Base-by-base conservation (phyloP, 2,329 filamentous ascomycete species). In the Alternaria brassicicola region DNA sequence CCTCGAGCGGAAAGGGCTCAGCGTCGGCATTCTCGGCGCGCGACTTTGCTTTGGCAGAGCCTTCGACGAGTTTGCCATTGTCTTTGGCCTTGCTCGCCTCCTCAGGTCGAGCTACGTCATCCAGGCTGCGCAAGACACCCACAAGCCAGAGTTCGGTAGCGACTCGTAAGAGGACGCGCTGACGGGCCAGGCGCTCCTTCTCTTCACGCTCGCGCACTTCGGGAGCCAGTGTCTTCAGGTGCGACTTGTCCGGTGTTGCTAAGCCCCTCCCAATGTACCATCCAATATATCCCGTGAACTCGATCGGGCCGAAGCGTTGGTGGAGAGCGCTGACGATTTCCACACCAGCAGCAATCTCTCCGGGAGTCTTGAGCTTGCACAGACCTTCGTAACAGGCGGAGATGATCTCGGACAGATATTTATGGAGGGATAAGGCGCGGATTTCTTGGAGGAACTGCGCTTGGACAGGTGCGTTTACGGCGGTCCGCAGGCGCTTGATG, bases 71-170 rank as follows among this genome's bases (percentile, higher is more conserved):
- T 65, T 87, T 87, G 52, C 76, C 76, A 43, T 76, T 80, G 65
- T 88, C 86, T 66, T 86, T 86, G n/a, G 76, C 78, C 71, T 86
- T 76, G 83, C 85, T 77, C 84, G 84, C 79, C 70, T 89, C 88
- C 61, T 89, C 88, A 17, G 87, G 87, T 55, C 85, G 80, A 49
- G 86, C 81, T 35, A 88, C 85, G 75, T 90, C 88, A 66, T 90
- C 87, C 58, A 98, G 82, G 39, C 93, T 97, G 69, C 90, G 87
- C 66, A 99, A 78, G 39, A 95, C 89, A 26, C 92, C 92, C 17
- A 96, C 92, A 4, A 99, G 86, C 96, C 96, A 99, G 33, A 99
- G 83, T 76, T 99, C 95, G 2, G 95, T 97, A 31, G 96, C 93
- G 12, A 99, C 90, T 35, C 93, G 88, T 52, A 99, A 80, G 21